Evolutionary conservation across 768 basidiomycete genomes (phyloP).

Genomic region (Trametopsis cervina): DNA sequence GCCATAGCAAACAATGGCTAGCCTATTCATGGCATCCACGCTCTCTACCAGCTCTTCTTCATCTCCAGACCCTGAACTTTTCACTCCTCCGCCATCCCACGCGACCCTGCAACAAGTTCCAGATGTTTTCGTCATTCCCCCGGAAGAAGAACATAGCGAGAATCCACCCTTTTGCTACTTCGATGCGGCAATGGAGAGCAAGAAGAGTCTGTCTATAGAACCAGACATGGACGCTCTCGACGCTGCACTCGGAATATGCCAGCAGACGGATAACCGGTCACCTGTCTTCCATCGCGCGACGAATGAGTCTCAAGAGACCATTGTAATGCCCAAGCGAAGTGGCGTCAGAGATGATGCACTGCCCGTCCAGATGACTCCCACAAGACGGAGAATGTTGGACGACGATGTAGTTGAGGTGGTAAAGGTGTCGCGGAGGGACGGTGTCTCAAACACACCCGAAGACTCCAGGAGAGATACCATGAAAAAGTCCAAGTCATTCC

Average conservation of each 20-base stretch:
- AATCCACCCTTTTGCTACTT: constrained; percentile 29
- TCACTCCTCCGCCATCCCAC: constrained; percentile 24
- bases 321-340: constrained; percentile 24
- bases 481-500: constrained; percentile 28
- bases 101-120: constrained; percentile 23
- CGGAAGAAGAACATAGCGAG: constrained; percentile 29
- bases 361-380: constrained; percentile 6
- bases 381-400: constrained; percentile 15
- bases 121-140: constrained; percentile 30
- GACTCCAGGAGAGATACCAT: constrained; percentile 15
- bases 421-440: constrained; percentile 27
- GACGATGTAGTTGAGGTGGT: constrained; percentile 31
- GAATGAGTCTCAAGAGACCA: constrained; percentile 20
- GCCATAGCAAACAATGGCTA: constrained; percentile 6
- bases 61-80: constrained; percentile 10
- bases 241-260: constrained; percentile 21
- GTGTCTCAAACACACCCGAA: constrained; percentile 17
- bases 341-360: constrained; percentile 6
- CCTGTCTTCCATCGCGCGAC: constrained; percentile 23
- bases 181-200: constrained; percentile 21
- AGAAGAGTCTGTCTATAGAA: constrained; percentile 15
- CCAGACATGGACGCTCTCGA: constrained; percentile 26
- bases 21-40: constrained; percentile 19
- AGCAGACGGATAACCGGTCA: constrained; percentile 25
- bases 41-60: constrained; percentile 19